These are phyloP conservation scores for Botrytis fabae DNA, from an alignment of 2,329 filamentous ascomycete species.

Conservation along the genomic window DNA sequence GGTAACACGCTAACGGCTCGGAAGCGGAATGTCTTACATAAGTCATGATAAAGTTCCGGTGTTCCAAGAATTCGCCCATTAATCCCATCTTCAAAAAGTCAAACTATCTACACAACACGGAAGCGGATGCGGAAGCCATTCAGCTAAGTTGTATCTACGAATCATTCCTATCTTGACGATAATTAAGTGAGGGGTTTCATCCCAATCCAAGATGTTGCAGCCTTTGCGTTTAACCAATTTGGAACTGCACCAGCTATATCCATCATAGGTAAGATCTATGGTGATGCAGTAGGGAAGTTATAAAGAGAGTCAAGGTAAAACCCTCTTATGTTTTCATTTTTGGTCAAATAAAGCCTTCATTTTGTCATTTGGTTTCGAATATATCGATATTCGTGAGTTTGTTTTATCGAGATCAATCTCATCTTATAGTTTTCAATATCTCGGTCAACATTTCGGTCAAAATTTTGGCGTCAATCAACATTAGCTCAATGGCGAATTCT, in stretches of 20 bases:
- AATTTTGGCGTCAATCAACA: neutral
- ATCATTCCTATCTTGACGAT: constrained; percentile 12
- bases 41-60: neutral
- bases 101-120: constrained; percentile 11
- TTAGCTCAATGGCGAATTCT: neutral
- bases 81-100: constrained; percentile 2
- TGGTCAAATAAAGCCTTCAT: neutral
- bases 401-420: neutral
- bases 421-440: neutral
- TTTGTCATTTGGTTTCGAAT: neutral
- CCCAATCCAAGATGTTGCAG: neutral
- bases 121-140: constrained; percentile 14
- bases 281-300: constrained; percentile 5
- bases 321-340: neutral
- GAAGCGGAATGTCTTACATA: constrained; percentile 14
- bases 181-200: constrained; percentile 7
- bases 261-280: neutral
- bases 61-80: neutral
- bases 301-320: constrained; percentile 9
- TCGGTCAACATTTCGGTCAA: no score
- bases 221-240: constrained; percentile 6
- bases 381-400: neutral
- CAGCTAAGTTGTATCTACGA: neutral
- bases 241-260: neutral
- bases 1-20: constrained; percentile 10